Conservation (phyloP, 2,329 filamentous ascomycete species). For the Colletotrichum tropicicola region DNA sequence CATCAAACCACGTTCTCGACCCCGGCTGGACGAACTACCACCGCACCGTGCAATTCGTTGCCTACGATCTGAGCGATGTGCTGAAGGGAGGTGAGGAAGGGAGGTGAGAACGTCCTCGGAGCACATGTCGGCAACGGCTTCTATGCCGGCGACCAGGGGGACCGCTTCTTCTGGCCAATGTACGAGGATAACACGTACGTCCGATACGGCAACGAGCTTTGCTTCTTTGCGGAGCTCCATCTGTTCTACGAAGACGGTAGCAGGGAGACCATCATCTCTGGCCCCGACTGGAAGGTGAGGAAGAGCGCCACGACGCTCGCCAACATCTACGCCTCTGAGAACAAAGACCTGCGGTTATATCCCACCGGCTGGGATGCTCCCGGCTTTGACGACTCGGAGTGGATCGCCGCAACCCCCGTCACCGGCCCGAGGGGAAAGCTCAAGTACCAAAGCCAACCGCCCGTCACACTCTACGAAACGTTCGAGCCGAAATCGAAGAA, state of each 20-base stretch:
- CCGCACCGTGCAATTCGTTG: slow-evolving; percentile 50
- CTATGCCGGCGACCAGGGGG: slow-evolving; percentile 52
- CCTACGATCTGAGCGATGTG: slow-evolving; percentile 49
- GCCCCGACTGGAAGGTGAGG: slow-evolving; percentile 45
- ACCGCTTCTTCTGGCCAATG: slow-evolving; percentile 52
- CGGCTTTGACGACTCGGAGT: slow-evolving; percentile 35
- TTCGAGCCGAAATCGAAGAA: slow-evolving; percentile 39
- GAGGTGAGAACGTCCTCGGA: slow-evolving; percentile 47
- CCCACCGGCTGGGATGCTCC: slow-evolving; percentile 44
- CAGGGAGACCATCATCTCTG: slow-evolving; percentile 44
- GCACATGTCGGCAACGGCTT: slow-evolving; percentile 54
- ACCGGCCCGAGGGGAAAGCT: slow-evolving; percentile 49
- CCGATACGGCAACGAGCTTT: slow-evolving; percentile 47
- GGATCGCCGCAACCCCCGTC: slow-evolving; percentile 44
- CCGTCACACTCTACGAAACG: slow-evolving; percentile 45
- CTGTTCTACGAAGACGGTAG: slow-evolving; percentile 46
- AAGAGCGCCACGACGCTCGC: slow-evolving; percentile 49
- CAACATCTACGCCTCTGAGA: slow-evolving; percentile 51
- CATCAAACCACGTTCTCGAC: slow-evolving; percentile 45
- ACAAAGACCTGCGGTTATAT: slow-evolving; percentile 44
- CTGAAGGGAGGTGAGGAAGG: slow-evolving; percentile 42
- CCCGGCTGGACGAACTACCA: slow-evolving; percentile 52
- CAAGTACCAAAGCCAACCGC: slow-evolving; percentile 49
- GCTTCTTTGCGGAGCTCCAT: slow-evolving; percentile 50
- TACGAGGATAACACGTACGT: slow-evolving; percentile 52